Evolutionary conservation across 148 eudicot species (phyloP).

Genomic region (Heliosperma pusillum): DNA sequence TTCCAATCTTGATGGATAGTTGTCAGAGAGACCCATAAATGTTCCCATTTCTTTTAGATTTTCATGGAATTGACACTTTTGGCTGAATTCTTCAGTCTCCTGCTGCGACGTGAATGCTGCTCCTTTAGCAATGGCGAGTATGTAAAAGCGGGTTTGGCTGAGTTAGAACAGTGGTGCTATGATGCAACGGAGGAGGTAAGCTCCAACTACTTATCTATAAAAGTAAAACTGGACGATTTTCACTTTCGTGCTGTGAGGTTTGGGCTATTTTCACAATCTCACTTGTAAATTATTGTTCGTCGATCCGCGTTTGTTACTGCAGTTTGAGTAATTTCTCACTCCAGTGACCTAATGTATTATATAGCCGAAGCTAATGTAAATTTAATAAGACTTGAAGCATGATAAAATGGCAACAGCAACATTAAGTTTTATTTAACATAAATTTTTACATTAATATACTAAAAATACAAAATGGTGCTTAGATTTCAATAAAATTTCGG

Average conservation of each 20-base stretch:
- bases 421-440: no score
- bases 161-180: slow-evolving; percentile 91
- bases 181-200: slow-evolving; percentile 87
- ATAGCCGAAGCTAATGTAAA: neutral
- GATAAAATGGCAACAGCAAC: neutral
- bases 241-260: neutral
- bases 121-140: slow-evolving; percentile 97
- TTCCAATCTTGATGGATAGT: neutral
- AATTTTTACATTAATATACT: neutral
- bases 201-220: neutral
- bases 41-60: neutral
- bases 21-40: neutral
- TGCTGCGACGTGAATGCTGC: slow-evolving; percentile 95
- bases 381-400: neutral
- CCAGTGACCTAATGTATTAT: neutral
- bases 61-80: slow-evolving; percentile 4
- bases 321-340: neutral
- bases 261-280: no score
- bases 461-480: neutral
- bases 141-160: slow-evolving; percentile 92
- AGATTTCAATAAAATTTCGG: neutral
- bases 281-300: no score
- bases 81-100: slow-evolving; percentile 54
- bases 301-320: neutral
- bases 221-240: no score